Evolutionary conservation across 2,329 filamentous ascomycete species (phyloP).

Genomic region (Metarhizium brunneum): DNA sequence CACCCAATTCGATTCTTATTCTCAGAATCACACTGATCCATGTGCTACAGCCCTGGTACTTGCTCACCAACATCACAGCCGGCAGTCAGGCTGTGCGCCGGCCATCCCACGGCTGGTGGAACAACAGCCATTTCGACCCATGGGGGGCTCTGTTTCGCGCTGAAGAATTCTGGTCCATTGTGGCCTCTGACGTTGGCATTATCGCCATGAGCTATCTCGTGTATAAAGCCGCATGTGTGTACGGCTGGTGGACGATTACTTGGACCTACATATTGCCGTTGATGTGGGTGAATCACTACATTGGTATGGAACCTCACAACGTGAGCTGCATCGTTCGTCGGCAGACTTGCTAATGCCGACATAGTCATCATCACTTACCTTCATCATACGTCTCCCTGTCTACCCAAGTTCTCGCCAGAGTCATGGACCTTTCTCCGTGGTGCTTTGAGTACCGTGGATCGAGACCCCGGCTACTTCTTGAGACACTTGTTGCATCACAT

Average conservation of each 20-base stretch:
- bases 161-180: conserved; percentile 45
- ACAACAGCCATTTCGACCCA: conserved; percentile 50
- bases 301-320: conserved; percentile 33
- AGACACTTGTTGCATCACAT: conserved; percentile 56
- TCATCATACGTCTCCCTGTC: conserved; percentile 38
- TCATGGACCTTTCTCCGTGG: conserved; percentile 54
- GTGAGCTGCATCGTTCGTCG: background rate
- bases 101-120: conserved; percentile 18
- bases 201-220: conserved; percentile 28
- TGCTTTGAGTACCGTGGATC: conserved; percentile 51
- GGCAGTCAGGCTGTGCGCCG: conserved; percentile 1
- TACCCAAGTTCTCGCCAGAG: conserved; percentile 41
- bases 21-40: too few relatives aligned
- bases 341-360: background rate
- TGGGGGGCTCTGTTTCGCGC: conserved; percentile 51
- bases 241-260: conserved; percentile 41
- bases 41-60: conserved; percentile 31
- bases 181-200: conserved; percentile 52
- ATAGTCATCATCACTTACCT: conserved; percentile 66
- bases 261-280: conserved; percentile 56
- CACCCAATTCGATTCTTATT: too few relatives aligned
- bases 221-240: conserved; percentile 30
- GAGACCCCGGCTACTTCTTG: conserved; percentile 52
- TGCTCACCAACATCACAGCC: conserved; percentile 46
- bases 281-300: conserved; percentile 63